Evolutionary conservation across 257 asterid genomes (phyloP), one percentile per base, ranked within the genome.

Genomic region (Nicotiana tomentosiformis): DNA sequence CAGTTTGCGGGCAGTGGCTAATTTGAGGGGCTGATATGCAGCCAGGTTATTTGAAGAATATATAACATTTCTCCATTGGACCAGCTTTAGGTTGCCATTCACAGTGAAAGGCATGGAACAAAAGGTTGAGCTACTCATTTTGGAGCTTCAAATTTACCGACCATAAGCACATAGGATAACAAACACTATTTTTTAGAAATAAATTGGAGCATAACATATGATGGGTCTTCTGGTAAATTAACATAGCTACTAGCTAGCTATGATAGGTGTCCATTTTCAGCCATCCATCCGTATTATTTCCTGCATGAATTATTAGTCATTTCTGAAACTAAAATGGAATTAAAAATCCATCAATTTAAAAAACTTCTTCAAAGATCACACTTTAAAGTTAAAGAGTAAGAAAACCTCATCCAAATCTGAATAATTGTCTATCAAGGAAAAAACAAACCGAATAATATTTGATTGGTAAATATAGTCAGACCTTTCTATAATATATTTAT

Each of bases 1-100:
- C 84, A 83, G 20, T 20, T 83, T 81, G 82, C 66, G 32, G 49
- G 56, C 84, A 83, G 29, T 23, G 14, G 58, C 33, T 56, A 23
- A 46, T 18, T 77, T 68, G 18, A 61, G 82, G 2, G 46, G 33
- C 16, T 10, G 4, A 1, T 6, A 57, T 57, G 16, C 57, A 20
- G 14, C 16, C n/a, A 12, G 5, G 0, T 20, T 20, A 43, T 39
- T 70, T 0, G 10, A 69, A 69, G 78, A 69, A 39, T 69, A 37
- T 37, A 10, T 68, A 15, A 20, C 46, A 20, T 35, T 37, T 68
- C 55, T 18, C 77, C 55, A 5, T 4, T 39, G 57, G 16, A 35
- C 30, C 7, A 49, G 77, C 53, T 17, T 35, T 68, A 35, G 30
- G 77, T 68, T 35, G 78, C 37, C 78, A 70, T 70, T 70, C 7